These are phyloP conservation scores for Phylloporus sp. DNA, from an alignment of 768 basidiomycete genomes.

Conservation along the genomic window DNA sequence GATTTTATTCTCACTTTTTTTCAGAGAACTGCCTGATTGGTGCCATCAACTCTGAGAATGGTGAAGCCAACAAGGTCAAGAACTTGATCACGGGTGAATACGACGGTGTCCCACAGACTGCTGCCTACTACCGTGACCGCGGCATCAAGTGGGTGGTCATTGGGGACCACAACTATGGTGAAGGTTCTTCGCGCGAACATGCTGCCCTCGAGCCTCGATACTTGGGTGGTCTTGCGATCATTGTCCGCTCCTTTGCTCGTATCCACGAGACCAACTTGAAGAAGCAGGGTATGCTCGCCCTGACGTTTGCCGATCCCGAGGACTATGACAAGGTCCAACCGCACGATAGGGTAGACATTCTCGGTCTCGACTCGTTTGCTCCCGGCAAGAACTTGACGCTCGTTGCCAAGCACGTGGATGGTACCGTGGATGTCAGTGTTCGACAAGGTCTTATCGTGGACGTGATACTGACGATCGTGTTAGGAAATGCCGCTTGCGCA, in stretches of 20 bases:
- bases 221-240: slow-evolving; percentile 93
- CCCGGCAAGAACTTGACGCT: slow-evolving; percentile 90
- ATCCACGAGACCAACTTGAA: slow-evolving; percentile 98
- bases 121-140: slow-evolving; percentile 80
- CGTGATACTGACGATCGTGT: slow-evolving; percentile 12
- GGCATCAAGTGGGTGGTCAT: slow-evolving; percentile 97
- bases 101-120: slow-evolving; percentile 80
- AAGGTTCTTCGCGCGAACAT: slow-evolving; percentile 97
- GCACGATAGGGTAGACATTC: slow-evolving; percentile 82
- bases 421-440: slow-evolving; percentile 54
- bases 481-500: slow-evolving; percentile 77
- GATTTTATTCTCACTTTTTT: slow-evolving; percentile 4
- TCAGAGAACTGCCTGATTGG: slow-evolving; percentile 95
- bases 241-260: slow-evolving; percentile 94
- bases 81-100: slow-evolving; percentile 86
- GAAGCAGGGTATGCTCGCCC: slow-evolving; percentile 98
- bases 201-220: slow-evolving; percentile 94
- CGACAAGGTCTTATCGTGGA: background rate
- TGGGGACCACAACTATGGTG: slow-evolving; percentile 94
- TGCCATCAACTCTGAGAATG: slow-evolving; percentile 93
- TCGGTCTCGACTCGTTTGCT: slow-evolving; percentile 82
- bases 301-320: slow-evolving; percentile 86
- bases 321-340: slow-evolving; percentile 94
- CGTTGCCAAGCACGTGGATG: slow-evolving; percentile 77
- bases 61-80: slow-evolving; percentile 93